Percentiles rank a stretch among this genome's conserved stretches.
Conservation (phyloP, 2,329 filamentous ascomycete genomes). For the Apiospora arundinis region DNA sequence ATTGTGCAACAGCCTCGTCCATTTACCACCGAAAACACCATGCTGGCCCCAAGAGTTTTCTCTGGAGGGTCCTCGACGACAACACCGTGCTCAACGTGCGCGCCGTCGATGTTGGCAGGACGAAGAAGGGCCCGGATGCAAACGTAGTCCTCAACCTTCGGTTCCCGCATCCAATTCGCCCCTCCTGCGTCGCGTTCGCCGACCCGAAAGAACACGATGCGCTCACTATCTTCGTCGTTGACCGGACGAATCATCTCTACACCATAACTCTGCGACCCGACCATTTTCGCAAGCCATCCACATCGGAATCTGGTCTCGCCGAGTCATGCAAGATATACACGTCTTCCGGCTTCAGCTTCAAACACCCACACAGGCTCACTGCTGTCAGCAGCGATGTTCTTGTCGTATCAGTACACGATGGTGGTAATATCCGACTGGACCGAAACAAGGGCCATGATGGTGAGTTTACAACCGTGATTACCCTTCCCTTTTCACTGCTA, state of each 20-base stretch:
- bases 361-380: conserved; percentile 80
- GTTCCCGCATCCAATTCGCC: conserved; percentile 76
- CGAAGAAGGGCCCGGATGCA: conserved; percentile 69
- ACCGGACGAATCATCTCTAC: conserved; percentile 79
- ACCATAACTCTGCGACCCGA: conserved; percentile 84
- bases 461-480: conserved; percentile 40
- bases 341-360: conserved; percentile 76
- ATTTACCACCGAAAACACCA: conserved; percentile 84
- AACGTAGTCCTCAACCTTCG: conserved; percentile 78
- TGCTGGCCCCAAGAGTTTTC: conserved; percentile 80
- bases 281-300: conserved; percentile 74
- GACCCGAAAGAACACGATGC: conserved; percentile 72
- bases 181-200: conserved; percentile 80
- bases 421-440: conserved; percentile 74
- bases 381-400: conserved; percentile 77
- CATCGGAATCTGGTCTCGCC: conserved; percentile 74
- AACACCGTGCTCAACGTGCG: conserved; percentile 82
- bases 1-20: conserved; percentile 79
- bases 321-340: conserved; percentile 78
- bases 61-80: conserved; percentile 89
- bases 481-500: conserved; percentile 24
- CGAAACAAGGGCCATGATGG: conserved; percentile 57
- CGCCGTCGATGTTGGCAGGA: conserved; percentile 79
- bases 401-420: conserved; percentile 81
- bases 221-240: conserved; percentile 67